A percentile compares a stretch with the other conserved stretches of the same genome.
phyloP scores from a whole-genome alignment of 441 rosid species.

The Gossypium schwendimanii region DNA sequence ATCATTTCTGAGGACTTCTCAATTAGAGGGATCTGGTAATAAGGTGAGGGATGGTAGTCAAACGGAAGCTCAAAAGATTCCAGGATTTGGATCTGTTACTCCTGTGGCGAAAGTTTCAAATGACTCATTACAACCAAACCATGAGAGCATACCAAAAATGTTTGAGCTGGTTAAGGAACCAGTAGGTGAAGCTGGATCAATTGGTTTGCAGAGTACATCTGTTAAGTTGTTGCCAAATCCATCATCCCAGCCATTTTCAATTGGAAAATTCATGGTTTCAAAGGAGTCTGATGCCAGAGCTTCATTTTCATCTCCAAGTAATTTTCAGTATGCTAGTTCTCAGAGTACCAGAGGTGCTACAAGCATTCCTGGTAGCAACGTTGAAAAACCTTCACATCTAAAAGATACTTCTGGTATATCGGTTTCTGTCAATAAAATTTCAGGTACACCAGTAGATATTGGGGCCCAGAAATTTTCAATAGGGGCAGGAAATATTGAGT shows the following conservation, averaged over 20 bases:
- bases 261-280: slow-evolving; percentile 28
- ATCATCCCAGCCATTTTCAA: slow-evolving; percentile 42
- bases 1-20: slow-evolving; percentile 27
- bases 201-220: slow-evolving; percentile 27
- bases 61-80: slow-evolving; percentile 29
- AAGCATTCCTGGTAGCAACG: slow-evolving; percentile 28
- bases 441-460: slow-evolving; percentile 25
- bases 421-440: slow-evolving; percentile 20
- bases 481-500: slow-evolving; percentile 43
- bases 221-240: slow-evolving; percentile 26
- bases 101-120: slow-evolving; percentile 27
- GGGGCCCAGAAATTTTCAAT: slow-evolving; percentile 28
- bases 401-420: slow-evolving; percentile 30
- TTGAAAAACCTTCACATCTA: slow-evolving; percentile 34
- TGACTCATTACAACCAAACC: slow-evolving; percentile 25
- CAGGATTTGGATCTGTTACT: slow-evolving; percentile 29
- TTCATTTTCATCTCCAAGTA: slow-evolving; percentile 24
- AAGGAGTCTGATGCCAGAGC: slow-evolving; percentile 28
- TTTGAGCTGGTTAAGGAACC: slow-evolving; percentile 30
- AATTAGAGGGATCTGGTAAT: slow-evolving; percentile 22
- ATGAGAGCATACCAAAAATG: slow-evolving; percentile 23
- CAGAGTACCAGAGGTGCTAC: slow-evolving; percentile 27
- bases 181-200: slow-evolving; percentile 24
- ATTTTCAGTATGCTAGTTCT: slow-evolving; percentile 26
- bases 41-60: slow-evolving; percentile 15